These are phyloP conservation scores for Peterozyma toletana DNA, from an alignment of 805 yeast genomes.

Conservation along the genomic window DNA sequence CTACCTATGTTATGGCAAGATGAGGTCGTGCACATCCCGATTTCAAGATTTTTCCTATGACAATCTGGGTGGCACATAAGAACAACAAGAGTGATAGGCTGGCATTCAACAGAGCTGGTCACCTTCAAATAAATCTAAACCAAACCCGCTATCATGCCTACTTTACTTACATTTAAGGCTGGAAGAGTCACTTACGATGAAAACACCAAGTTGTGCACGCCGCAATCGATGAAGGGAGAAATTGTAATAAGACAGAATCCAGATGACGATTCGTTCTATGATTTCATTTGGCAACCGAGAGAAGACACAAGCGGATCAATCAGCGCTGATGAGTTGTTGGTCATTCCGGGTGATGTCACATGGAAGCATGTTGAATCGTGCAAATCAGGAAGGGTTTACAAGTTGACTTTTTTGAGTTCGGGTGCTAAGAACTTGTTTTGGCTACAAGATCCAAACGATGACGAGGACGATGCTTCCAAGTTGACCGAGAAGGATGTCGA, in stretches of 20 bases:
- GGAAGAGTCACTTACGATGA: slow-evolving; percentile 67
- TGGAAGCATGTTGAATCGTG: slow-evolving; percentile 68
- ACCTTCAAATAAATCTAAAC: no score
- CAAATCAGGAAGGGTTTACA: slow-evolving; percentile 65
- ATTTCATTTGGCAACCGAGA: slow-evolving; percentile 69
- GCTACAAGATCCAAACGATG: slow-evolving; percentile 68
- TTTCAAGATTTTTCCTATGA: no score
- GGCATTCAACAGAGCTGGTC: no score
- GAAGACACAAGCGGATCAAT: slow-evolving; percentile 34
- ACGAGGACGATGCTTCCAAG: slow-evolving; percentile 50
- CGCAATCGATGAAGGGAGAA: slow-evolving; percentile 63
- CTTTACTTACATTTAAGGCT: slow-evolving; percentile 55
- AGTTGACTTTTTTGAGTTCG: slow-evolving; percentile 25
- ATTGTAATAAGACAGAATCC: slow-evolving; percentile 52
- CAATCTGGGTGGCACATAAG: no score
- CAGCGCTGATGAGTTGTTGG: slow-evolving; percentile 55
- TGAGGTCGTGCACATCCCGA: no score
- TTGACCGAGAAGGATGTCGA: slow-evolving; percentile 54
- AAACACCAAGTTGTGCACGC: slow-evolving; percentile 55
- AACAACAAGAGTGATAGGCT: no score
- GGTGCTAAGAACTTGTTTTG: slow-evolving; percentile 48
- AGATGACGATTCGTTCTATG: slow-evolving; percentile 67
- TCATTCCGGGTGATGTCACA: slow-evolving; percentile 81
- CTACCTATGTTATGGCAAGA: background rate
- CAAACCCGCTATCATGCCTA: background rate